These are phyloP conservation scores for Meyerozyma athensensis DNA, from an alignment of 1,139 yeast species.

Conservation along the genomic window DNA sequence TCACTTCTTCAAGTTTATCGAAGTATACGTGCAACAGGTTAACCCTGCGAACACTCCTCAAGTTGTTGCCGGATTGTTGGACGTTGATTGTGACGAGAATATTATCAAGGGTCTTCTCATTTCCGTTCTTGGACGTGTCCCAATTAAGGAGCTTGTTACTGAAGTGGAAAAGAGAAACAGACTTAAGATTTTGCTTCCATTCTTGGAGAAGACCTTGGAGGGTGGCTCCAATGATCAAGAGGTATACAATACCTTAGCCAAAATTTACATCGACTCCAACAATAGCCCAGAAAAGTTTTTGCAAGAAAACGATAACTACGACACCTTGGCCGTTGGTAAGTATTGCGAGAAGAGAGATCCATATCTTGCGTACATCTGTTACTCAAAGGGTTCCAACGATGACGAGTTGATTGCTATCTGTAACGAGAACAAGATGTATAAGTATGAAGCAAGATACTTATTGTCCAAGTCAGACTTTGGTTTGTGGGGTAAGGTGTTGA, in stretches of 20 bases:
- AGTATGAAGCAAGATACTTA: constrained; percentile 95
- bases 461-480: constrained; percentile 76
- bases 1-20: constrained; percentile 92
- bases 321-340: constrained; percentile 90
- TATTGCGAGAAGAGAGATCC: constrained; percentile 99
- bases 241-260: constrained; percentile 90
- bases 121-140: constrained; percentile 92
- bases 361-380: constrained; percentile 92
- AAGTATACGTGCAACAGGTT: constrained; percentile 95
- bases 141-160: constrained; percentile 79
- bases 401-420: constrained; percentile 86
- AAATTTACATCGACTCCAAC: constrained; percentile 95
- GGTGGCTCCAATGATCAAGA: constrained; percentile 91
- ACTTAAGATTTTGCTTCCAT: constrained; percentile 84
- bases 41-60: constrained; percentile 95
- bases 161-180: constrained; percentile 98
- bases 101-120: constrained; percentile 76
- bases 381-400: constrained; percentile 92
- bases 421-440: constrained; percentile 96
- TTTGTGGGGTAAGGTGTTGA: constrained; percentile 78
- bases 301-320: constrained; percentile 84
- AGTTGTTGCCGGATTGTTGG: constrained; percentile 92
- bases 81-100: constrained; percentile 93
- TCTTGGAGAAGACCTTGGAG: constrained; percentile 82
- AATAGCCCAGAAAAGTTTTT: constrained; percentile 96